Evolutionary conservation across 805 yeast genomes (phyloP).

Genomic region (Monosporozyma siamensis): DNA sequence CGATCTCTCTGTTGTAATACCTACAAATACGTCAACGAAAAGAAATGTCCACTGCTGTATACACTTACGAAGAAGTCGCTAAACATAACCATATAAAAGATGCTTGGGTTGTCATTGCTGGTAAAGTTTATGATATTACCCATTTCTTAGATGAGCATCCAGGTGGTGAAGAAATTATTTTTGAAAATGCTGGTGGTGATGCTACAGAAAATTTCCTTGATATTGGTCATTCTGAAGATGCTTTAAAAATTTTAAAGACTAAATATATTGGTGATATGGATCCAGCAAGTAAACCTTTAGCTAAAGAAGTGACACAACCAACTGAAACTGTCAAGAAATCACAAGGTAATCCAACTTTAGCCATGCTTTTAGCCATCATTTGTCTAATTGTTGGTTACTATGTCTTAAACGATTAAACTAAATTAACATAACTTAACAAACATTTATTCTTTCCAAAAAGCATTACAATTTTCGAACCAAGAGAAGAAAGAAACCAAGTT

Average conservation of each 20-base stretch:
- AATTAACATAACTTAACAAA: too few species aligned
- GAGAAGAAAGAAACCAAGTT: too few species aligned
- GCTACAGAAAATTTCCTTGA: slow-evolving; percentile 79
- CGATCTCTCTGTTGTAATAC: too few species aligned
- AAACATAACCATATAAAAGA: slow-evolving; percentile 67
- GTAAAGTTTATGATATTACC: slow-evolving; percentile 79
- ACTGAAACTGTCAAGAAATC: slow-evolving; percentile 35
- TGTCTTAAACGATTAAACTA: slow-evolving; percentile 19
- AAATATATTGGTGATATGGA: slow-evolving; percentile 74
- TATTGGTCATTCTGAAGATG: slow-evolving; percentile 97
- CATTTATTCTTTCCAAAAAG: too few species aligned
- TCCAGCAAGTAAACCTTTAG: slow-evolving; percentile 39
- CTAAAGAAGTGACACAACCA: slow-evolving; percentile 15
- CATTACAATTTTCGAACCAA: too few species aligned
- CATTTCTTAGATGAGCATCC: slow-evolving; percentile 46
- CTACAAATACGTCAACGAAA: too few species aligned
- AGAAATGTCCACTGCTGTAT: slow-evolving; percentile 32
- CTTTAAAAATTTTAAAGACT: slow-evolving; percentile 62
- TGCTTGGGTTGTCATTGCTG: slow-evolving; percentile 77
- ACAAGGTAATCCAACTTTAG: slow-evolving; percentile 68
- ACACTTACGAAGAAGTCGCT: slow-evolving; percentile 58
- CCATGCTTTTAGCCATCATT: slow-evolving; percentile 59
- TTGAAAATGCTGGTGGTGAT: slow-evolving; percentile 74
- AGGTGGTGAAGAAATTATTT: slow-evolving; percentile 76
- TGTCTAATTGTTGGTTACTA: slow-evolving; percentile 24